Evolutionary conservation across 495 filamentous ascomycete genomes (phyloP).

Genomic region (Aspergillus nanangensis): DNA sequence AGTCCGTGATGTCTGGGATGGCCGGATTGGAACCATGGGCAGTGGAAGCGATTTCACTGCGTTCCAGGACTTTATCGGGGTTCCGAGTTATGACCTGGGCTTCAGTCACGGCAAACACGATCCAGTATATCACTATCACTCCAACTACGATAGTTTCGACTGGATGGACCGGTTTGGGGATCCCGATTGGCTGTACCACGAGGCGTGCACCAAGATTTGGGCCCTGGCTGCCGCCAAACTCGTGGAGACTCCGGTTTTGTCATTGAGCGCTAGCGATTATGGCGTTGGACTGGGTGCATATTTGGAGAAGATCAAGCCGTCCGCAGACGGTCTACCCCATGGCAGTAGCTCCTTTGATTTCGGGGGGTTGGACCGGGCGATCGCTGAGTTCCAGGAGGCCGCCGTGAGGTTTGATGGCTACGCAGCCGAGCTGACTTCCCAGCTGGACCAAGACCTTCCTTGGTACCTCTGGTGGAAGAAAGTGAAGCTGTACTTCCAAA

Average conservation of each 20-base stretch:
- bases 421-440: conserved; percentile 45
- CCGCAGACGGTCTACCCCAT: conserved; percentile 26
- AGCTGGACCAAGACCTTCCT: conserved; percentile 50
- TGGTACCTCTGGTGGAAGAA: conserved; percentile 79
- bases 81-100: conserved; percentile 59
- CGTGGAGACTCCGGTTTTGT: conserved; percentile 43
- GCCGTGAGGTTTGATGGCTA: conserved; percentile 49
- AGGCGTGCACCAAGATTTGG: conserved; percentile 55
- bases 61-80: conserved; percentile 69
- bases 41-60: conserved; percentile 72
- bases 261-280: conserved; percentile 47
- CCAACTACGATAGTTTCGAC: conserved; percentile 70
- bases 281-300: conserved; percentile 40
- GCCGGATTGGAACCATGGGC: conserved; percentile 62
- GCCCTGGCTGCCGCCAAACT: conserved; percentile 44
- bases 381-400: conserved; percentile 41
- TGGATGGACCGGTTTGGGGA: conserved; percentile 75
- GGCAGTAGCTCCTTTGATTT: conserved; percentile 39
- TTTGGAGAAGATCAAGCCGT: conserved; percentile 49
- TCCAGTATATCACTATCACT: conserved; percentile 72
- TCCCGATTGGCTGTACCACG: conserved; percentile 56
- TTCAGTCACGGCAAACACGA: conserved; percentile 40
- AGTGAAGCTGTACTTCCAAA: conserved; percentile 52
- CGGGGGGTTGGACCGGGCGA: conserved; percentile 39
- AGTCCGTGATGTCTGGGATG: conserved; percentile 57